Conservation (phyloP, 345 rosid genomes). For the Eucalyptus pauciflora region DNA sequence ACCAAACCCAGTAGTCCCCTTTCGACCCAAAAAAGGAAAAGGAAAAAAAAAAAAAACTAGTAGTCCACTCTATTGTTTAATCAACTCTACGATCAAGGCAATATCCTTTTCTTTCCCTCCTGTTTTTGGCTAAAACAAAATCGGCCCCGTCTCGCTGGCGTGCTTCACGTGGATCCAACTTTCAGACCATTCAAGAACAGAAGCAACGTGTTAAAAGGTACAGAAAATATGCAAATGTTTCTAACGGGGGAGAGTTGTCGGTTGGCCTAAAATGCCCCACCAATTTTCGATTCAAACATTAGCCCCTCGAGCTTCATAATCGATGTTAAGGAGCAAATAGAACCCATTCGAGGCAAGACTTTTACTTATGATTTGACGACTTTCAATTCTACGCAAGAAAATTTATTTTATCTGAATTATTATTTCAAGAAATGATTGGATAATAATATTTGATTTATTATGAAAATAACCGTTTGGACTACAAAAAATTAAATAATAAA, state of each 20-base stretch:
- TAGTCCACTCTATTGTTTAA: background rate
- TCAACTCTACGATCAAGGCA: background rate
- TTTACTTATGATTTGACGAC: background rate
- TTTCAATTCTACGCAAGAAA: background rate
- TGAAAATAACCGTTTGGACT: rapidly evolving
- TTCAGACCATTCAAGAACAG: background rate
- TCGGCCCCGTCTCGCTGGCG: background rate
- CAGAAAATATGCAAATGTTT: background rate
- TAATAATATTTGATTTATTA: too few relatives aligned
- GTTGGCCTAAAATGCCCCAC: background rate
- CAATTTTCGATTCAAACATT: background rate
- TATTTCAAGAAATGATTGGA: background rate
- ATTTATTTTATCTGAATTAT: background rate
- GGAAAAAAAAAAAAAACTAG: too few relatives aligned
- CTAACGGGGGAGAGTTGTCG: background rate
- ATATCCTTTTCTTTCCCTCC: background rate
- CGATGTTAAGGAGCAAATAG: background rate
- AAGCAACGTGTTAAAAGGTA: background rate
- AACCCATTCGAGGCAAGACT: background rate
- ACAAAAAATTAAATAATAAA: too few relatives aligned
- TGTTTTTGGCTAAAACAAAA: background rate
- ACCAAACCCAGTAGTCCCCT: background rate
- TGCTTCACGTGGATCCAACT: background rate
- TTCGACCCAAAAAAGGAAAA: too few relatives aligned
- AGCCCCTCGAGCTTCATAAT: background rate